Percentiles rank a stretch among this genome's conserved stretches.
Evolutionary conservation across 2,329 filamentous ascomycete genomes (phyloP).

Genomic region (Trichophyton schoenleinii): DNA sequence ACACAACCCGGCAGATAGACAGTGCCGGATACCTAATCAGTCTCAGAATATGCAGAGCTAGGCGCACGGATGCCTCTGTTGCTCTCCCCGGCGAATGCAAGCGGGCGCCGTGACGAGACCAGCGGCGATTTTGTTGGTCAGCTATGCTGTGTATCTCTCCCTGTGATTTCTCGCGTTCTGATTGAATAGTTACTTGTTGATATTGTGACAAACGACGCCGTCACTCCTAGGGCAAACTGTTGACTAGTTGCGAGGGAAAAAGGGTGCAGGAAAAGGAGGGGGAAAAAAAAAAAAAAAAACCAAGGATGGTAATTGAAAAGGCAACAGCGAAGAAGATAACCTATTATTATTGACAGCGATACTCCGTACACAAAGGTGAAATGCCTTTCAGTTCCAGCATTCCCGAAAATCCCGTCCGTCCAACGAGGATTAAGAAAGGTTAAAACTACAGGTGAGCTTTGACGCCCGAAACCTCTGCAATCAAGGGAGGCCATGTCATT

Average conservation of each 20-base stretch:
- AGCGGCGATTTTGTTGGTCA: conserved; percentile 1
- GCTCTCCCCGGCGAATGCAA: conserved; percentile 1
- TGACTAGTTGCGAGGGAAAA: not conserved
- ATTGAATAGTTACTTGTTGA: not conserved
- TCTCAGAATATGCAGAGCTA: not conserved
- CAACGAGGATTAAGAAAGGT: not conserved
- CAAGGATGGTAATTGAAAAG: not conserved
- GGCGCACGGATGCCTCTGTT: not conserved
- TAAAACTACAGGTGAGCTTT: not conserved
- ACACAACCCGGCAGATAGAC: conserved; percentile 5
- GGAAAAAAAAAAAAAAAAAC: not conserved
- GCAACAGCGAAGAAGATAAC: not conserved
- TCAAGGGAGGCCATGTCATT: conserved; percentile 2
- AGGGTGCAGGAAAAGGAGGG: too few species aligned
- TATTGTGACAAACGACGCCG: not conserved
- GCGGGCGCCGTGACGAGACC: not conserved
- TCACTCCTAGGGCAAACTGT: not conserved
- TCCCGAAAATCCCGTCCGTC: not conserved
- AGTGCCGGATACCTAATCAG: conserved; percentile 2
- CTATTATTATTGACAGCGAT: not conserved
- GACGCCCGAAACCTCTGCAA: conserved; percentile 4
- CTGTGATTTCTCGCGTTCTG: not conserved
- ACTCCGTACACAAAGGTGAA: not conserved
- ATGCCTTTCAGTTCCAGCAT: not conserved
- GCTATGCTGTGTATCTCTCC: not conserved